These are phyloP conservation scores for Cyclotella baltica DNA, from an alignment of 108 stramenopile species.

Conservation along the genomic window DNA sequence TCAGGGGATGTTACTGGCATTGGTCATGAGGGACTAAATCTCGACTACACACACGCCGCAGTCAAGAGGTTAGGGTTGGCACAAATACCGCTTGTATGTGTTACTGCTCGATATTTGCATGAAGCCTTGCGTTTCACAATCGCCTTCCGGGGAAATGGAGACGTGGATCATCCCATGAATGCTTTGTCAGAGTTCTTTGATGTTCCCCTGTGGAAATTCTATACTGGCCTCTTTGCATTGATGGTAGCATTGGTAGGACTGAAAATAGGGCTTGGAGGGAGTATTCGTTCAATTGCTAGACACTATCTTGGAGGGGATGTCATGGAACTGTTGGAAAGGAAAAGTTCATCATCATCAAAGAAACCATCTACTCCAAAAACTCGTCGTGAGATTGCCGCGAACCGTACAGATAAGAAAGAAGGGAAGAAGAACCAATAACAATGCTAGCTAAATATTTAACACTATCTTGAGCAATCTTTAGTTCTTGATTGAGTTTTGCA, in stretches of 20 bases:
- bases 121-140: constrained; percentile 80
- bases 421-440: constrained; percentile 10
- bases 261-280: constrained; percentile 35
- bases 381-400: not conserved
- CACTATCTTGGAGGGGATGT: constrained; percentile 40
- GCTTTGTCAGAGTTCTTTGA: constrained; percentile 38
- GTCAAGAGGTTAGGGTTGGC: constrained; percentile 93
- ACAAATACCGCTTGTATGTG: constrained; percentile 93
- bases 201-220: constrained; percentile 39
- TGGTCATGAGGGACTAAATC: constrained; percentile 85
- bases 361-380: constrained; percentile 8
- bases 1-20: constrained; percentile 91
- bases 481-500: no score
- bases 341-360: not conserved
- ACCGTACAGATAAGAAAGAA: not conserved
- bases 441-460: not conserved
- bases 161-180: constrained; percentile 38
- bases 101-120: constrained; percentile 80
- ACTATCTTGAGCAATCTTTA: no score
- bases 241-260: constrained; percentile 38
- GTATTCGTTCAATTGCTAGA: constrained; percentile 35
- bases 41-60: constrained; percentile 94
- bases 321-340: constrained; percentile 6
- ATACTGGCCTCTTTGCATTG: constrained; percentile 13
- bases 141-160: constrained; percentile 31